Percentiles rank a stretch among this genome's conserved stretches.
These are phyloP conservation scores for Pythium dissimile DNA, from an alignment of 352 stramenopile genomes.

Conservation along the genomic window DNA sequence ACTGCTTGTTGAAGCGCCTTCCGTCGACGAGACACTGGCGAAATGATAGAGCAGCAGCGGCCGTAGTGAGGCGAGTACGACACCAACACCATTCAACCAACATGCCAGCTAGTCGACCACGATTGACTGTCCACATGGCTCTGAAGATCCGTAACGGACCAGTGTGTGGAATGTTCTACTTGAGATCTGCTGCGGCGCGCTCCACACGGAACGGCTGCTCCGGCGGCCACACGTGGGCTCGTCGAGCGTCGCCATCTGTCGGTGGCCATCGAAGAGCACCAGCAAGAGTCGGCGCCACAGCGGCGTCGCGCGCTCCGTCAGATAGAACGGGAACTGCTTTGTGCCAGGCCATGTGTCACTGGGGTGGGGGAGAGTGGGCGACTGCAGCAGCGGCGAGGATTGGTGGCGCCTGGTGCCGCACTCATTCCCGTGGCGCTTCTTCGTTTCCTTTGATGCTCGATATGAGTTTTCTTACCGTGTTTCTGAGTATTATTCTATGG, in stretches of 20 bases:
- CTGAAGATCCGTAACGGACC: background rate
- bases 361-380: background rate
- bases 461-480: no score
- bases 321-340: slow-evolving; percentile 20
- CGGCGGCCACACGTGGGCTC: slow-evolving; percentile 1
- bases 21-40: no score
- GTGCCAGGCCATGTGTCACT: background rate
- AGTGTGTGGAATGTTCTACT: background rate
- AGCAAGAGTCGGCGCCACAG: slow-evolving; percentile 40
- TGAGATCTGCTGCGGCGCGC: background rate
- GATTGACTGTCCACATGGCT: background rate
- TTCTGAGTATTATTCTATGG: no score
- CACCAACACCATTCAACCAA: background rate
- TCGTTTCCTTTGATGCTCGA: no score
- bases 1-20: no score
- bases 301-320: slow-evolving; percentile 27
- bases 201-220: background rate
- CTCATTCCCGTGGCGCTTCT: no score
- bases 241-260: background rate
- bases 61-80: background rate
- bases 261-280: slow-evolving; percentile 35
- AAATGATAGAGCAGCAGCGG: background rate
- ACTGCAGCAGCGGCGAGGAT: background rate
- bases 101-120: background rate
- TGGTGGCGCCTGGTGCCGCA: no score